phyloP scores from a whole-genome alignment of 2,329 filamentous ascomycete genomes.

The Colletotrichum cordylinicola region DNA sequence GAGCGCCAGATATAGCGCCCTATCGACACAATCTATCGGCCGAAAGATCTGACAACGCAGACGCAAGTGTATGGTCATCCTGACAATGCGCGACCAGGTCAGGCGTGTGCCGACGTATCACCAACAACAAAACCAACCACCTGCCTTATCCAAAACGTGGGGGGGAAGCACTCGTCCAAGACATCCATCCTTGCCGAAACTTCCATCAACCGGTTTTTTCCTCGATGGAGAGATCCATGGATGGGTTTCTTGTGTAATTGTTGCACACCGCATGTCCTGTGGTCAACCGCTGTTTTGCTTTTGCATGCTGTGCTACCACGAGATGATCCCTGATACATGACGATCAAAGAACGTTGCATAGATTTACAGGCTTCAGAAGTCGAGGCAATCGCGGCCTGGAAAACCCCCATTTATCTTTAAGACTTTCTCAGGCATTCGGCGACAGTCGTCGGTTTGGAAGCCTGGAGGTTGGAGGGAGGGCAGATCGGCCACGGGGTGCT shows the following conservation, averaged over 20 bases:
- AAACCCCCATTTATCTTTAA: not conserved
- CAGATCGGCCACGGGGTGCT: not conserved
- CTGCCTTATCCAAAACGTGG: not conserved
- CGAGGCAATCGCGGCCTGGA: not conserved
- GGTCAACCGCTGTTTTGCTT: not conserved
- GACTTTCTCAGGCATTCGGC: not conserved
- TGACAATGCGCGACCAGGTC: not conserved
- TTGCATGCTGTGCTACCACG: not conserved
- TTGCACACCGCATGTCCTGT: conserved; percentile 1
- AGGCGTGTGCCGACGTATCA: not conserved
- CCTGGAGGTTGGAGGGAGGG: not conserved
- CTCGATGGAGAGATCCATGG: not conserved
- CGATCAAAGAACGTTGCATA: not conserved
- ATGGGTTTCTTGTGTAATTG: not conserved
- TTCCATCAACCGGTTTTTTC: not conserved
- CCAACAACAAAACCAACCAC: not conserved
- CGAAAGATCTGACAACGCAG: not conserved
- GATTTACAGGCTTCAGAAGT: not conserved
- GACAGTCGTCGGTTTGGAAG: not conserved
- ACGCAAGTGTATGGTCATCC: not conserved
- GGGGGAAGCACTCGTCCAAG: not conserved
- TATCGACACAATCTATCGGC: not conserved
- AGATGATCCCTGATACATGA: not conserved
- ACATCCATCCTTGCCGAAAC: not conserved
- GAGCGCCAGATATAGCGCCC: not conserved